Evolutionary conservation across 75 land plant genomes (phyloP).

Genomic region (Cupressus sempervirens): DNA sequence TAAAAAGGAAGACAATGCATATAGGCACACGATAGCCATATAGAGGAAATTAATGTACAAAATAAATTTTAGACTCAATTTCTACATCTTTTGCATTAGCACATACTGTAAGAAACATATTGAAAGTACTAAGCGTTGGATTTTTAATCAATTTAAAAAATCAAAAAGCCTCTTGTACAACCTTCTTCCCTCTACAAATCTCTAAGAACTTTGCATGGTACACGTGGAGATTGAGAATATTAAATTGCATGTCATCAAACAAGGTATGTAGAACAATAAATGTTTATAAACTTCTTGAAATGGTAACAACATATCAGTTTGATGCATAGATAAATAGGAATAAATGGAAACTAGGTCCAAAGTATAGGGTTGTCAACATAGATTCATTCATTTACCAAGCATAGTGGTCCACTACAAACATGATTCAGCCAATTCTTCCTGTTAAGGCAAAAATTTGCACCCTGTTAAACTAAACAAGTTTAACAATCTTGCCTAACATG

Average conservation of each 20-base stretch:
- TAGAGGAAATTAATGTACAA: neutral
- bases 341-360: too few species aligned
- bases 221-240: conserved; percentile 45
- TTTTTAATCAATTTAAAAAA: conserved; percentile 58
- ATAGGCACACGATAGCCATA: neutral
- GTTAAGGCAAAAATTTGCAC: too few species aligned
- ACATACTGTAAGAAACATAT: conserved; percentile 92
- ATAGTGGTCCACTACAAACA: too few species aligned
- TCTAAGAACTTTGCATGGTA: conserved; percentile 69
- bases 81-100: conserved; percentile 72
- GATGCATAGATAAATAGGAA: too few species aligned
- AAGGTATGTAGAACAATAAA: neutral
- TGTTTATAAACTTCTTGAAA: neutral
- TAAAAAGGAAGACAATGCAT: neutral
- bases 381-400: too few species aligned
- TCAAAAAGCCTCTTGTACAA: conserved; percentile 81
- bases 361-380: too few species aligned
- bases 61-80: conserved; percentile 31
- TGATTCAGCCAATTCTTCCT: too few species aligned
- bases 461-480: too few species aligned
- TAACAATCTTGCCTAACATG: too few species aligned
- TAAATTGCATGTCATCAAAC: conserved; percentile 2
- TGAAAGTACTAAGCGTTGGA: conserved; percentile 76
- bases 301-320: neutral
- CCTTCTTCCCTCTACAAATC: conserved; percentile 59